Base-by-base conservation (phyloP, 768 basidiomycete species). In the Sarcodon sp. region DNA sequence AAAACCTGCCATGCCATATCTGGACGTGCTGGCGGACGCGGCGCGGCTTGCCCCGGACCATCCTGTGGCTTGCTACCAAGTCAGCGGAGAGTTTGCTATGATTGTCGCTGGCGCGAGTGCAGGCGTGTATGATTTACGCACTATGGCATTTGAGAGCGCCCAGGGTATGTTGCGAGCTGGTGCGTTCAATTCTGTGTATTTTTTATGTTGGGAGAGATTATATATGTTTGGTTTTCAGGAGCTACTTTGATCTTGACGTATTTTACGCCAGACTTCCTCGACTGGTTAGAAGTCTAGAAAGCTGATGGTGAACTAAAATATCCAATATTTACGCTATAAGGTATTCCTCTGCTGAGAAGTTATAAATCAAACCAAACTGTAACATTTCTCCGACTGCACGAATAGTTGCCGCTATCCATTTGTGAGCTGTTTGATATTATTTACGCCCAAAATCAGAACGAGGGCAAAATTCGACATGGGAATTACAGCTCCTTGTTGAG, bases 41-140 rank as follows among this genome's bases (percentile, higher is more conserved):
- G 77, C 82, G 3, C 66, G 80, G 54, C 73, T 96, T 38, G 82
- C 87, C 5, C 78, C 79, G 0, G 81, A 94, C 59, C 84, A 88
- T 57, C 94, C 94, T 2, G 72, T 96, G n/a, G 96, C 96, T 0
- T 90, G 87, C 58, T 99, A 98, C 64, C 88, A 93, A 66, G 96
- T 99, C 45, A 92, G 89, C 48, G 96, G 96, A 3, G 96, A 98
- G 64, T 98, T 87, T 54, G 91, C 94, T 8, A 98, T 98, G 96
- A 71, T 99, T 32, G 83, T 86, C 48, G 94, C 96, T 0, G 96
- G 93, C 34, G 96, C 96, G 7, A 69, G 72, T 3, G 89, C 90
- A 3, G 94, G 94, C 9, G 86, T 98, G n/a, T 98, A 94, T 57
- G 86, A 87, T 50, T 67, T 98, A 50, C 83, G 76, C 54, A 76